Evolutionary conservation across 768 basidiomycete genomes (phyloP).

Genomic region (Sarcomyxa edulis): DNA sequence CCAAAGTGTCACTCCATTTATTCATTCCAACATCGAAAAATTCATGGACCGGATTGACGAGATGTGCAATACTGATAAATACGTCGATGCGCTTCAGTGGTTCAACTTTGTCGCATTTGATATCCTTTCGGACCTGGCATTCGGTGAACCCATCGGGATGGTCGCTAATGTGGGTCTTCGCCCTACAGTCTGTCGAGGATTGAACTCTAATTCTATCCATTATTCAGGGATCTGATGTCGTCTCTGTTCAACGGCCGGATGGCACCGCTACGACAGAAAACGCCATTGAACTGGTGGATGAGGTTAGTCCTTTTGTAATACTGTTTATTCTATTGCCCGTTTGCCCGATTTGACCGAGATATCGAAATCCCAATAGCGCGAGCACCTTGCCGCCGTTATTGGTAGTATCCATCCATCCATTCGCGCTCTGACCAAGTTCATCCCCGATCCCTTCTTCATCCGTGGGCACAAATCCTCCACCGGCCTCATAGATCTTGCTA

Average conservation of each 20-base stretch:
- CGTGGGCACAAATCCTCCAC: constrained; percentile 16
- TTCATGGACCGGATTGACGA: constrained; percentile 18
- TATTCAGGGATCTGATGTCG: constrained; percentile 19
- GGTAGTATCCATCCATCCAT: constrained; percentile 21
- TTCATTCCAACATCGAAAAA: constrained; percentile 10
- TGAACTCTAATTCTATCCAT: neutral
- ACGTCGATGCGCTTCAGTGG: constrained; percentile 20
- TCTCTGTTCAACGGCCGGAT: constrained; percentile 14
- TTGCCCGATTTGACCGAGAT: neutral
- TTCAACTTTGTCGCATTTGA: constrained; percentile 30
- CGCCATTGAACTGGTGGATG: constrained; percentile 21
- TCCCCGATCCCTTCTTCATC: constrained; percentile 21
- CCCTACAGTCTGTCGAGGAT: neutral
- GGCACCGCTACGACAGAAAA: constrained; percentile 15
- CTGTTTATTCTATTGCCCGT: neutral
- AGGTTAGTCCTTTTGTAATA: constrained; percentile 12
- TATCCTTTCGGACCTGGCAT: constrained; percentile 26
- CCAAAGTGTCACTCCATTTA: constrained; percentile 13
- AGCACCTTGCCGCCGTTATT: constrained; percentile 21
- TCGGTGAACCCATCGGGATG: constrained; percentile 28
- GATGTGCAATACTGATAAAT: constrained; percentile 12
- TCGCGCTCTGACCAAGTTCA: constrained; percentile 11
- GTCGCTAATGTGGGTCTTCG: constrained; percentile 13
- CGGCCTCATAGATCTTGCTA: constrained; percentile 16
- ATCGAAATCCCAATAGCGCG: constrained; percentile 14